Percentiles rank a stretch among this genome's conserved stretches.
Evolutionary conservation across 176 grass and related monocot genomes (phyloP).

Genomic region (Pontederia paniculata): DNA sequence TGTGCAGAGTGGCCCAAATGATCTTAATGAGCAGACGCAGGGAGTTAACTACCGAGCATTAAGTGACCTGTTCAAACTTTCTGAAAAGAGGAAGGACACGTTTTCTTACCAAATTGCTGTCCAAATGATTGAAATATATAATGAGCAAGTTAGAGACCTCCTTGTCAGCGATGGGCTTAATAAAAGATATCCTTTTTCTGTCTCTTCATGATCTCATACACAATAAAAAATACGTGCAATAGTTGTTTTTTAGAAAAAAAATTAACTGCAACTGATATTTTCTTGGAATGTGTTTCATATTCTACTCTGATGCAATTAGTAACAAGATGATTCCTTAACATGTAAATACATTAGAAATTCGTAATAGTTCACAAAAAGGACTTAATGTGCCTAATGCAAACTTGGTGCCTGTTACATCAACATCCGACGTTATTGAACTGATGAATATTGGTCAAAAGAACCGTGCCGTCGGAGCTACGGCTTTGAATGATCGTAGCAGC

Average conservation of each 20-base stretch:
- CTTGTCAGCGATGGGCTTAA: not conserved
- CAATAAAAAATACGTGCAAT: not conserved
- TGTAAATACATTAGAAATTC: slow-evolving; percentile 2
- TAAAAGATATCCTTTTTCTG: slow-evolving; percentile 7
- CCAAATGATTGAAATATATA: slow-evolving; percentile 15
- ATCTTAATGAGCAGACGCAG: not conserved
- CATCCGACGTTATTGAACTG: not conserved
- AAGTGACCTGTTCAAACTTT: slow-evolving; percentile 2
- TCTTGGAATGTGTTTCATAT: not conserved
- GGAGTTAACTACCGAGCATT: slow-evolving; percentile 4
- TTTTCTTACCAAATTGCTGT: not conserved
- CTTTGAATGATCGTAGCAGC: slow-evolving; percentile 4
- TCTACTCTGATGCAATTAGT: not conserved
- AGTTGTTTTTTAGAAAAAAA: not conserved
- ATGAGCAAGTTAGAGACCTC: slow-evolving; percentile 12
- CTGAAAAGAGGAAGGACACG: not conserved
- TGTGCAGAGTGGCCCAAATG: not conserved
- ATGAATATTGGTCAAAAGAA: slow-evolving; percentile 9
- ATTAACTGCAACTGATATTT: too few species aligned
- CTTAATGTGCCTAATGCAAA: slow-evolving; percentile 5
- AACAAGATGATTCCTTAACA: not conserved
- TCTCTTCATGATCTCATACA: not conserved
- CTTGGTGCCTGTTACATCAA: slow-evolving; percentile 3
- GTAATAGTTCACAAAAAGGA: not conserved
- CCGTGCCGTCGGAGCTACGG: slow-evolving; percentile 1